Evolutionary conservation across 2,329 filamentous ascomycete genomes (phyloP), one percentile per base, ranked within the genome.

Genomic region (Xylariaceae sp.): DNA sequence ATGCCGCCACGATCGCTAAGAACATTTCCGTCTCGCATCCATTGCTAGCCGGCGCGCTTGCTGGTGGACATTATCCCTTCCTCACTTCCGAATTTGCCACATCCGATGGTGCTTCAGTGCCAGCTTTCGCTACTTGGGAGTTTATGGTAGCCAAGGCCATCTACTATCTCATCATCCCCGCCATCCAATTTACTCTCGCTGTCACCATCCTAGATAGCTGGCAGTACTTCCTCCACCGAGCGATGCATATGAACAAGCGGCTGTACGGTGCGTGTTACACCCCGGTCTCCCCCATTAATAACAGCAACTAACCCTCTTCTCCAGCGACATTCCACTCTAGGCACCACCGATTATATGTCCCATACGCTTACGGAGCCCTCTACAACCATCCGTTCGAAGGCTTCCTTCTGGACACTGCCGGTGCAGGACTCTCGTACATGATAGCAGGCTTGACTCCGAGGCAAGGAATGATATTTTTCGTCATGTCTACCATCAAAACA

Each of bases 241-340:
- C 89, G 55, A 99, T 99, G 95, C 95, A 99, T 76, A 82, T 95
- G 79, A 97, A 98, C 79, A 93, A 90, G 74, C 98, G 91, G 90
- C 83, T 99, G 66, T 98, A 98, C 80, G 89, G 91, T 95, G 81
- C 75, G 89, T 83, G 65, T 81, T 4, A 26, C 9, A 87, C 73
- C 79, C 83, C 29, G 77, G 86, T 26, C 86, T 87, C 65, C 83
- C 87, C 7, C 81, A 87, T 69, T 29, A 18, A n/a, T 48, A 42
- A 23, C 61, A 43, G 18, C 29, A 20, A 40, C 65, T 69, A 65
- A 74, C 63, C 32, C 52, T 40, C 4, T 26, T 58, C 51, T 44
- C 20, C 61, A 93, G 90, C 87, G 60, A 89, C 88, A 52, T 95
- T 97, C 77, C 95, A 98, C 78, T 93, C 93, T 45, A 88, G 93